phyloP scores from a whole-genome alignment of 2,329 filamentous ascomycete species.

The Aspergillus niger region DNA sequence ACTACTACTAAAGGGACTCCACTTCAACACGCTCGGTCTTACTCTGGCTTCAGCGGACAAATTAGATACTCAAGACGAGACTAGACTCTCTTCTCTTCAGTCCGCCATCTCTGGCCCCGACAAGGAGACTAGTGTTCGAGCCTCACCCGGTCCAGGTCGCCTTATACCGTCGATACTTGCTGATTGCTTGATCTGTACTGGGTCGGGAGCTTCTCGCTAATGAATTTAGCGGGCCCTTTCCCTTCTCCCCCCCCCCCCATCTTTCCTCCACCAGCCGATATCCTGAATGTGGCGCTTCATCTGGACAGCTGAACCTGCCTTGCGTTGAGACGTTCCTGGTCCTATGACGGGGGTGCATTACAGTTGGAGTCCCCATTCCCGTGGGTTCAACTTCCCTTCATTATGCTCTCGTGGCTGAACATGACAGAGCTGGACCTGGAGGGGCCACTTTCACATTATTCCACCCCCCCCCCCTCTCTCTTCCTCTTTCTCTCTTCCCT shows the following conservation, averaged over 20 bases:
- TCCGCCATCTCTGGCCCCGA: neutral
- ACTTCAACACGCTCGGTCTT: neutral
- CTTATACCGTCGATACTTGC: neutral
- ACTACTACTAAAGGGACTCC: neutral
- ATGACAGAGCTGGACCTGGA: slow-evolving; percentile 26
- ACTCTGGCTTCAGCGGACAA: neutral
- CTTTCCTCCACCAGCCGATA: slow-evolving; percentile 14
- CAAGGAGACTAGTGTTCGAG: neutral
- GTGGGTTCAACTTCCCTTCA: slow-evolving; percentile 17
- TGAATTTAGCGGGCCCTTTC: slow-evolving; percentile 24
- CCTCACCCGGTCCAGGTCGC: slow-evolving; percentile 6
- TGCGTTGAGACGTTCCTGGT: slow-evolving; percentile 19
- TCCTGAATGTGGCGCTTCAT: slow-evolving; percentile 24
- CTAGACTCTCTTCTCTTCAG: neutral
- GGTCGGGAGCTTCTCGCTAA: slow-evolving; percentile 9
- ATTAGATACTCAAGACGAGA: neutral
- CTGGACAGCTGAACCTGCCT: slow-evolving; percentile 26
- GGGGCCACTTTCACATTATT: neutral
- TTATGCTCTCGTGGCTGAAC: slow-evolving; percentile 27
- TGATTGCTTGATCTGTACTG: no score
- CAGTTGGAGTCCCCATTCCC: slow-evolving; percentile 8
- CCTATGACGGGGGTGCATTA: slow-evolving; percentile 17
- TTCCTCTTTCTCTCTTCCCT: slow-evolving; percentile 10
- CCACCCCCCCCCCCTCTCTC: slow-evolving; percentile 7
- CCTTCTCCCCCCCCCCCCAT: no score